phyloP scores from a whole-genome alignment of 2,329 filamentous ascomycete species.

The Polychaeton citri region DNA sequence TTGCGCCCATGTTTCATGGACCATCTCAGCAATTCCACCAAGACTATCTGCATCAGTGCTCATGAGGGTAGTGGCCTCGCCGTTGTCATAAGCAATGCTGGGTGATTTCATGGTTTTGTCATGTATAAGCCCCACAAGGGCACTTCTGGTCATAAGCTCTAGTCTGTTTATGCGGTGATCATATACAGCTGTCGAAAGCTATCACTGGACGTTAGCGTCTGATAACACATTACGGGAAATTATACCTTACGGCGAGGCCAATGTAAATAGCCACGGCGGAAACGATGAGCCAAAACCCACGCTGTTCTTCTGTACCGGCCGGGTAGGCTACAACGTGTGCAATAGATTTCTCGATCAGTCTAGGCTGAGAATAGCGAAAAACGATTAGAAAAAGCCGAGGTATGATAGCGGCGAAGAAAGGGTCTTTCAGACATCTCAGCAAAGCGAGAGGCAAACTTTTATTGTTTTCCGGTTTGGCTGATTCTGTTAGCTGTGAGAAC shows the following conservation, averaged over 20 bases:
- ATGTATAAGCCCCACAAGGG: conserved; percentile 2
- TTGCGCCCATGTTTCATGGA: conserved; percentile 5
- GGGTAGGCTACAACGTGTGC: neutral
- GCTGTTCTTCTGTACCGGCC: neutral
- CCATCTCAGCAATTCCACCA: conserved; percentile 2
- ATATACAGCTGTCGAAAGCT: neutral
- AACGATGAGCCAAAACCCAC: neutral
- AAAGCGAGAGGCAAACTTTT: neutral
- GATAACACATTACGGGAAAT: neutral
- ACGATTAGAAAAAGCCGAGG: conserved; percentile 1
- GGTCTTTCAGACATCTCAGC: conserved; percentile 1
- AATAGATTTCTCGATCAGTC: neutral
- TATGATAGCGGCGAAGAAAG: conserved; percentile 1
- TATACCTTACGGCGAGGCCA: neutral
- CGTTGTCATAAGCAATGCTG: neutral
- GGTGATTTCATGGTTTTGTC: conserved; percentile 1
- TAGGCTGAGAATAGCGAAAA: conserved; percentile 2
- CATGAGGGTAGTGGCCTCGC: neutral
- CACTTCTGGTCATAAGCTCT: conserved; percentile 1
- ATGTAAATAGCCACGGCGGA: neutral
- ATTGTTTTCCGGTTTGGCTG: neutral
- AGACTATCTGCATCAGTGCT: conserved; percentile 4
- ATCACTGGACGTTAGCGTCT: neutral
- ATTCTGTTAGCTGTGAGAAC: neutral
- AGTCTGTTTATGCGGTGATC: neutral